Base-by-base conservation (phyloP, 352 stramenopile genomes). In the Poterioochromonas sp. region DNA sequence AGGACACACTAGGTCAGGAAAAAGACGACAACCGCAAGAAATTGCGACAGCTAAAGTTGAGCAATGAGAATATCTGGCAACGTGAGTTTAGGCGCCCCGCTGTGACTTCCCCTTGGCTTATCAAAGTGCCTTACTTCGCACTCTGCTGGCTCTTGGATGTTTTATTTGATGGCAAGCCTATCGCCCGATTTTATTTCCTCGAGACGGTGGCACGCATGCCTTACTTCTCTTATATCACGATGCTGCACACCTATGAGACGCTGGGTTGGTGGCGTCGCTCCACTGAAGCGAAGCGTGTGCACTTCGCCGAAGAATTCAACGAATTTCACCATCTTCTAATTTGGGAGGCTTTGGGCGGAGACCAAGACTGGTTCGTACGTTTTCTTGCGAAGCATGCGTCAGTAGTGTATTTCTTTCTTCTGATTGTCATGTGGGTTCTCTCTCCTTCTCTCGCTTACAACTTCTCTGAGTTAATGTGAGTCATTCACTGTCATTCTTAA, bases 271-370 rank as follows among this genome's bases (percentile, higher is more conserved):
- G 83, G 81, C 44, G 83, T 47, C 32, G 81, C 77, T 76, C 51
- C 8, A 71, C 15, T 26, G 29, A 71, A 29, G 34, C 34, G 15
- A 71, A 47, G 15, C 15, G 39, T 8, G 26, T 71, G 0, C 88
- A 93, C 80, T 93, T 90, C 82, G 88, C 88, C 44, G 88, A 94
- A 81, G 84, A 83, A 41, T 89, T 86, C 80, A 94, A 94, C 79
- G 89, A 94, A 80, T 71, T 91, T 37, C 88, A 93, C 80, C 89
- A 94, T 83, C 83, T 94, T 34, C 77, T 93, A 0, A 94, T 94
- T 78, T 92, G 92, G 87, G 89, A 94, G 81, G 79, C 84, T 79
- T 80, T 94, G 22, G 88, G 88, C 43, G 88, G 88, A 0, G 90
- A 92, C 80, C 79, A 76, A 37, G 51, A 62, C 29, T 62, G 51